A percentile compares a stretch with the other conserved stretches of the same genome.
Conservation (phyloP, 805 yeast genomes). For the Monosporozyma servazzii region DNA sequence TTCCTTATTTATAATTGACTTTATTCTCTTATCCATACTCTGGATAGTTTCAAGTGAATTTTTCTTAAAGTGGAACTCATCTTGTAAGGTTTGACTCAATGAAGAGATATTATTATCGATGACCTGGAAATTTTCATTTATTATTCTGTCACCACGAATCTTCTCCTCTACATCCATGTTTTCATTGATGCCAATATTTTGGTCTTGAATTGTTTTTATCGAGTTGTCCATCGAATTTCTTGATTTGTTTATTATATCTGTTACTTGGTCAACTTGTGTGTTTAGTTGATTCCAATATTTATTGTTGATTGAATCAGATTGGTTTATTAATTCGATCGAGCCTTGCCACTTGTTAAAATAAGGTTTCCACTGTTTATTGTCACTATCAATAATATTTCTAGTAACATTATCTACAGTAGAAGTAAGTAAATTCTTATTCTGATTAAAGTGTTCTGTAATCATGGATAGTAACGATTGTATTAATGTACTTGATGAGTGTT, state of each 20-base stretch:
- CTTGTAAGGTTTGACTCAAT: conserved; percentile 7
- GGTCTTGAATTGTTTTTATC: conserved; percentile 12
- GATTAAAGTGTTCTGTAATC: conserved; percentile 17
- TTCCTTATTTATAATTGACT: background rate
- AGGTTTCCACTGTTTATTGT: conserved; percentile 24
- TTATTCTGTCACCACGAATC: conserved; percentile 6
- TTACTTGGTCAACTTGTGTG: conserved; percentile 13
- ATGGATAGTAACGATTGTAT: conserved; percentile 14
- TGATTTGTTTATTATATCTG: conserved; percentile 13
- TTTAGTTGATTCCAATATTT: conserved; percentile 14
- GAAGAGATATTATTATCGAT: conserved; percentile 12
- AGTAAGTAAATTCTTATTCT: conserved; percentile 19
- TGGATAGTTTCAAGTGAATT: background rate
- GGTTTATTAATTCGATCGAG: conserved; percentile 25
- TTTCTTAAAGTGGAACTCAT: background rate
- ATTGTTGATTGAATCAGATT: conserved; percentile 27
- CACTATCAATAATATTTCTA: conserved; percentile 23
- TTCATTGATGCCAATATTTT: conserved; percentile 4
- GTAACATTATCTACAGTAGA: conserved; percentile 23
- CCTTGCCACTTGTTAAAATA: conserved; percentile 24
- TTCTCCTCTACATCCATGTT: conserved; percentile 5
- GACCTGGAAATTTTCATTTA: conserved; percentile 14
- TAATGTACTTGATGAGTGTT: conserved; percentile 16
- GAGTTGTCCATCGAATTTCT: conserved; percentile 11
- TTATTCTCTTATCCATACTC: background rate